A percentile compares a stretch with the other conserved stretches of the same genome.
Evolutionary conservation across 1,139 yeast genomes (phyloP).

Genomic region (Magnusiomyces fungicola): DNA sequence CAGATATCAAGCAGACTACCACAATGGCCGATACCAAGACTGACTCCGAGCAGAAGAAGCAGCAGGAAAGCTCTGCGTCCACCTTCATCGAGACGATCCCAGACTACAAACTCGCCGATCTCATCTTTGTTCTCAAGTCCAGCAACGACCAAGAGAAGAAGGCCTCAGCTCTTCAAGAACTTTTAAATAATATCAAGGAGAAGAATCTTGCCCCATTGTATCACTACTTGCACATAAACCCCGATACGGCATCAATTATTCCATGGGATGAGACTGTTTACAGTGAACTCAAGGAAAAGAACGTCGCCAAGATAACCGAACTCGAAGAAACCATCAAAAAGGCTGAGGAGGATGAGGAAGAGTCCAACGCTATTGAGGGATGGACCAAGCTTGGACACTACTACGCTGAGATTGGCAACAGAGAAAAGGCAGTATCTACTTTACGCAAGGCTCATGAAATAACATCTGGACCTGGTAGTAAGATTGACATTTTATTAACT

Average conservation of each 20-base stretch:
- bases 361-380: conserved; percentile 67
- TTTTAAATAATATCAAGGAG: conserved; percentile 46
- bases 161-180: conserved; percentile 40
- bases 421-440: conserved; percentile 62
- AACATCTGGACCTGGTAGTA: conserved; percentile 81
- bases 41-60: neutral
- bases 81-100: conserved; percentile 43
- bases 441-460: conserved; percentile 69
- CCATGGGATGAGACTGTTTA: conserved; percentile 55
- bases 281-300: conserved; percentile 43
- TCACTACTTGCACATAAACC: conserved; percentile 49
- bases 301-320: conserved; percentile 48
- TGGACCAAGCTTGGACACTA: conserved; percentile 82
- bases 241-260: conserved; percentile 25
- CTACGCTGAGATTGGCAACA: conserved; percentile 78
- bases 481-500: conserved; percentile 78
- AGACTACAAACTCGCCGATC: conserved; percentile 70
- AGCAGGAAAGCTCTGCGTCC: conserved; percentile 13
- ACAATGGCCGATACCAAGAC: neutral
- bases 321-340: conserved; percentile 59
- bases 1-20: no score
- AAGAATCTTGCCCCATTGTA: conserved; percentile 83
- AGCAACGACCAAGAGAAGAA: conserved; percentile 36
- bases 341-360: conserved; percentile 87
- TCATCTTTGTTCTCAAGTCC: conserved; percentile 57